Evolutionary conservation across 305 asterid species (phyloP).

Genomic region (Solanum chacoense): DNA sequence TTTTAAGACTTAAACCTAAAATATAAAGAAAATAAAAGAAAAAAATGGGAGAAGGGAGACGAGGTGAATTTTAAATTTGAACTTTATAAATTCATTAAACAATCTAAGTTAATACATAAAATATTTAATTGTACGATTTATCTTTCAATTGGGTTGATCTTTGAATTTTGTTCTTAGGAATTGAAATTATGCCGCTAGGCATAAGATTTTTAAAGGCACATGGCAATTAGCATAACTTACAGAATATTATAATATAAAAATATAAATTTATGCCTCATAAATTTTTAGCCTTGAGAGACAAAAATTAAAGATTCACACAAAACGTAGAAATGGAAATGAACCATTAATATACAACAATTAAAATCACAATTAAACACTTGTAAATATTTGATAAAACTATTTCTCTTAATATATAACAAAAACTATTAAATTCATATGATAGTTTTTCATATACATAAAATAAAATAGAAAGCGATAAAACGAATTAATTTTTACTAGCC

Average conservation of each 20-base stretch:
- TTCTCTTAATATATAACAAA: neutral
- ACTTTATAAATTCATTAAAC: neutral
- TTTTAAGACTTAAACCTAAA: neutral
- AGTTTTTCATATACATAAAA: neutral
- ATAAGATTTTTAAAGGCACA: neutral
- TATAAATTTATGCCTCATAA: neutral
- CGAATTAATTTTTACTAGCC: neutral
- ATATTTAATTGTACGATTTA: neutral
- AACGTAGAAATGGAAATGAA: accelerated
- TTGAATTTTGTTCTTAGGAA: neutral
- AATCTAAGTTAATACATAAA: neutral
- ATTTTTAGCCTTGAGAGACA: neutral
- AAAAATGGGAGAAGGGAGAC: neutral
- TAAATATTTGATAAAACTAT: neutral
- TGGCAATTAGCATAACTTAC: neutral
- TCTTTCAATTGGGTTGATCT: neutral
- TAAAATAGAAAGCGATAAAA: neutral
- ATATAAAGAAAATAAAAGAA: neutral
- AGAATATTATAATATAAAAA: neutral
- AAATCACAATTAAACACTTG: neutral
- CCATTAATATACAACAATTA: neutral
- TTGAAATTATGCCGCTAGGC: neutral
- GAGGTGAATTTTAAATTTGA: neutral
- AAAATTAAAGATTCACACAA: neutral
- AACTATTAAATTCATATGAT: neutral